Conservation (phyloP, 2,329 filamentous ascomycete genomes). For the Penicillium sp. region DNA sequence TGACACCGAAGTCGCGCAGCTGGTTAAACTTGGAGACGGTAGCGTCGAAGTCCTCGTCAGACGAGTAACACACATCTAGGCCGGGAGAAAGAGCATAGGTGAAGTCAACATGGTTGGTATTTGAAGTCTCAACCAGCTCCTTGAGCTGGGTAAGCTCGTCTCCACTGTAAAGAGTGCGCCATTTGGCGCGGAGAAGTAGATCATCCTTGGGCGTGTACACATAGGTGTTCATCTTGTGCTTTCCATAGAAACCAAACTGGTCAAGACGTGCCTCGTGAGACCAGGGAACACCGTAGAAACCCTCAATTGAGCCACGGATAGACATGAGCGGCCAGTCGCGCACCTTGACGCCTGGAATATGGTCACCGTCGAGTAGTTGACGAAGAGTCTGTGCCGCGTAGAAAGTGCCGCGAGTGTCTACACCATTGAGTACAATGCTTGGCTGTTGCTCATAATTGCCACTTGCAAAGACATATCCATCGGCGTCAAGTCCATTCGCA, state of each 20-base stretch:
- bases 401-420: neutral
- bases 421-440: neutral
- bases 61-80: neutral
- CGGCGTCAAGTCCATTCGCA: neutral
- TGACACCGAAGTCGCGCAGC: neutral
- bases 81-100: neutral
- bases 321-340: conserved; percentile 26
- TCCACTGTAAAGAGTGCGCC: conserved; percentile 19
- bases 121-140: conserved; percentile 1
- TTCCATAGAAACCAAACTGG: conserved; percentile 21
- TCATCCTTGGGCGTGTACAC: conserved; percentile 26
- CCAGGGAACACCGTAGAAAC: conserved; percentile 24
- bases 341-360: conserved; percentile 10
- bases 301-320: conserved; percentile 24
- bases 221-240: conserved; percentile 26
- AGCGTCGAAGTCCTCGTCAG: neutral
- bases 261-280: conserved; percentile 24
- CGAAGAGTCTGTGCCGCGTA: neutral
- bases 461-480: neutral
- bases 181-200: conserved; percentile 18
- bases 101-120: neutral
- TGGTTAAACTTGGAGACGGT: neutral
- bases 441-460: neutral
- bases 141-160: conserved; percentile 5
- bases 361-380: neutral